phyloP scores from a whole-genome alignment of 2,329 filamentous ascomycete species.

The Fusarium beomiforme region DNA sequence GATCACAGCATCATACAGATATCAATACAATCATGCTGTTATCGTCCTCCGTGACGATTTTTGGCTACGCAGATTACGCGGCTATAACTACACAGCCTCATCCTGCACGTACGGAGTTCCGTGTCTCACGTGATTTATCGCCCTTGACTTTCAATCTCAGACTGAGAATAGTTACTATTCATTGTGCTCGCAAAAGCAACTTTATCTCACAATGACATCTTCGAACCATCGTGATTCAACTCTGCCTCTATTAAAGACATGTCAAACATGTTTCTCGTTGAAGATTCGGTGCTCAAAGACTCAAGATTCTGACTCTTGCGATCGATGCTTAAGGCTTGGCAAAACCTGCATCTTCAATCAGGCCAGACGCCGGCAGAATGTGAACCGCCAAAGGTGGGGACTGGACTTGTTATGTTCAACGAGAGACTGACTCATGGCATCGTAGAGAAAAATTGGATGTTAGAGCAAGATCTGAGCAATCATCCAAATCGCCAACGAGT shows the following conservation, averaged over 20 bases:
- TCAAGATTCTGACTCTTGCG: conserved; percentile 44
- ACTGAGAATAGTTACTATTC: background rate
- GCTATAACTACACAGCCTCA: conserved; percentile 8
- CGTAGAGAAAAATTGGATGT: background rate
- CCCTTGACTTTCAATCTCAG: background rate
- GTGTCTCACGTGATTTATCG: background rate
- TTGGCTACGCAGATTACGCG: background rate
- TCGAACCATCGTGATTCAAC: background rate
- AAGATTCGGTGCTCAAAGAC: conserved; percentile 48
- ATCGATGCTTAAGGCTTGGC: conserved; percentile 46
- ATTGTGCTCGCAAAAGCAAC: background rate
- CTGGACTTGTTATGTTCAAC: rapidly evolving
- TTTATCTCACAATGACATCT: conserved; percentile 1
- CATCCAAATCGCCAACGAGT: conserved; percentile 20
- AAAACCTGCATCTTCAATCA: conserved; percentile 46
- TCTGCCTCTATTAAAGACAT: conserved; percentile 39
- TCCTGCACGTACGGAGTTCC: background rate
- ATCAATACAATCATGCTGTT: background rate
- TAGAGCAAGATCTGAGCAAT: background rate
- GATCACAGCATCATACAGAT: rapidly evolving
- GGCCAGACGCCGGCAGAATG: conserved; percentile 41
- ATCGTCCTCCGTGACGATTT: background rate
- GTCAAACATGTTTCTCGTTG: conserved; percentile 45
- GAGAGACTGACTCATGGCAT: rapidly evolving
- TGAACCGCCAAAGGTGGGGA: conserved; percentile 17